Conservation (phyloP, 495 filamentous ascomycete genomes). For the Bombardia bombarda region DNA sequence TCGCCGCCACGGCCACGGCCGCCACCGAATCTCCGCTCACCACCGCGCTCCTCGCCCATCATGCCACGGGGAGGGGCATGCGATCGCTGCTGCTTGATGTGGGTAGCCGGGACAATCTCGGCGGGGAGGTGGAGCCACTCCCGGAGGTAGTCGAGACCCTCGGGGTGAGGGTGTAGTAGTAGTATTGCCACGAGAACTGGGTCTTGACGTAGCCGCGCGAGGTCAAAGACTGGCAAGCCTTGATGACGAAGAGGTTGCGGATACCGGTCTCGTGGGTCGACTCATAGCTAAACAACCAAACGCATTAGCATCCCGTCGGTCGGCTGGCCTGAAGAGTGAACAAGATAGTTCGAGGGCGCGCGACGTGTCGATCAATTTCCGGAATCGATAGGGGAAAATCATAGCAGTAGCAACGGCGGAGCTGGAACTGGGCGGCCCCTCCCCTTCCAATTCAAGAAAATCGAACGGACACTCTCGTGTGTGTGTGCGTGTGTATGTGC, state of each 20-base stretch:
- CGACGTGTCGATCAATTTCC: no score
- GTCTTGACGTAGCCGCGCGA: conserved; percentile 98
- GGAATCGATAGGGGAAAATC: no score
- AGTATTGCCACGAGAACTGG: conserved; percentile 99
- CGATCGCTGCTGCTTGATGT: conserved; percentile 99
- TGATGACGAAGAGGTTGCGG: conserved; percentile 98
- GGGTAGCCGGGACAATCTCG: conserved; percentile 97
- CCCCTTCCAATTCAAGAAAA: not conserved
- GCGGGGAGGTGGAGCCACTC: conserved; percentile 99
- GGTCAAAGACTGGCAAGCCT: conserved; percentile 94
- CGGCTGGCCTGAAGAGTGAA: no score
- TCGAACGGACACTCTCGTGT: not conserved
- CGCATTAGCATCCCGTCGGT: conserved; percentile 22
- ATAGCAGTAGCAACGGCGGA: no score
- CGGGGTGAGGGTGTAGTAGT: conserved; percentile 99
- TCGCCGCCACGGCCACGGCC: conserved; percentile 53
- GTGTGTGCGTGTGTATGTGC: not conserved
- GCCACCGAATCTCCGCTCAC: conserved; percentile 60
- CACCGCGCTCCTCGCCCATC: conserved; percentile 85
- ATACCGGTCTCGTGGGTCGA: conserved; percentile 43
- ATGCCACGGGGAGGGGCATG: conserved; percentile 97
- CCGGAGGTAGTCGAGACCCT: conserved; percentile 99
- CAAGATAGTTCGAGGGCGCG: no score
- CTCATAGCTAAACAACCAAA: conserved; percentile 23
- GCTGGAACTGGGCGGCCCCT: no score